Evolutionary conservation across 495 filamentous ascomycete genomes (phyloP), one percentile per base, ranked within the genome.

Genomic region (Melanomma pulvis-pyrius): DNA sequence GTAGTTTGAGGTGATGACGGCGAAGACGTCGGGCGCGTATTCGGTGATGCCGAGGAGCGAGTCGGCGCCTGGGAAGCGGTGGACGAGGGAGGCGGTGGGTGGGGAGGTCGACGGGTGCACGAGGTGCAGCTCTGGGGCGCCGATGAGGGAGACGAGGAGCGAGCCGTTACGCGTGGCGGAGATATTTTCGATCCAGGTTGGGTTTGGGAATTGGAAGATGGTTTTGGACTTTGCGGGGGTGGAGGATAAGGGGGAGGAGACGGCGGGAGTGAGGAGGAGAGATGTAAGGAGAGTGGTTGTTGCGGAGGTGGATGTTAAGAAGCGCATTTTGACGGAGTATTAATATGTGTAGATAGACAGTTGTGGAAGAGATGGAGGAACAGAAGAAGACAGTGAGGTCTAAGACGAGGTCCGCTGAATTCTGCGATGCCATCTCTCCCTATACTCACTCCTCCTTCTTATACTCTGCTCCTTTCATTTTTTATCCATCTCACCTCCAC

Each of bases 151-250:
- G 12, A 53, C 47, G n/a, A 66, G 56, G 44, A 66, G 63, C 2
- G 48, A 26, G 48, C 63, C 63, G 44, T 60, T 66, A 26, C 22
- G 24, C 0, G 29, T 54, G 1, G 57, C 1, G 26, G 21, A 21
- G 56, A 66, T 66, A 29, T 66, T 66, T 29, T 66, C 63, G 46
- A 66, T 22, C 54, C 54, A 66, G 46, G 55, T 66, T 29, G 55
- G 44, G n/a, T 66, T 66, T 4, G 55, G 63, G 34, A 66, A 66
- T 56, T 66, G 39, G 53, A 49, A 50, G 32, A 65, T 36, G 24
- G 53, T 54, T 24, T 24, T 49, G 39, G 5, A 7, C n/a, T 44
- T 21, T 17, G 39, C 39, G 39, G 50, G 22, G 50, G 39, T 6
- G 9, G 39, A 11, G n/a, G 39, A 15, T 6, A 15, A 11, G 9